Evolutionary conservation across 2,329 filamentous ascomycete genomes (phyloP).

Genomic region (Tolypocladium inflatum): DNA sequence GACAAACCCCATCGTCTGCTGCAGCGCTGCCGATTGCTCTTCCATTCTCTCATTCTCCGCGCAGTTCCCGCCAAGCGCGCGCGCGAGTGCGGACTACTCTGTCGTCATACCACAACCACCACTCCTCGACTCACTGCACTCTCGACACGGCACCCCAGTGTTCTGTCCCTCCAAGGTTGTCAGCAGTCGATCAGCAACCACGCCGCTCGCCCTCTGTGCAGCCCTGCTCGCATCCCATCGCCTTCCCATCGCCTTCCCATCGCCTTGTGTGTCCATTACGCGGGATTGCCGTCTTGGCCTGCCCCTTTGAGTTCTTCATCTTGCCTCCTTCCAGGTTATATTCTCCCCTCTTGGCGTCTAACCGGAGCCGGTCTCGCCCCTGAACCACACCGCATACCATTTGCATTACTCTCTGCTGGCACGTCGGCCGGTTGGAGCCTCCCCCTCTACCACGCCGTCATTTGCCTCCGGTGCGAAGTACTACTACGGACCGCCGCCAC

Average conservation of each 20-base stretch:
- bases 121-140: neutral
- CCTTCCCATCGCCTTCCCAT: no score
- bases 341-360: neutral
- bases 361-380: neutral
- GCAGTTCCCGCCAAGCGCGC: neutral
- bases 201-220: no score
- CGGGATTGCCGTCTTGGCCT: neutral
- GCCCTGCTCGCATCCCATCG: neutral
- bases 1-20: neutral
- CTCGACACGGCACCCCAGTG: neutral
- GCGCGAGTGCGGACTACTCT: neutral
- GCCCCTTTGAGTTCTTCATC: neutral
- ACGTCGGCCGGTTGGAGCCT: neutral
- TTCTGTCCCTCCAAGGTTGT: neutral
- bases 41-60: neutral
- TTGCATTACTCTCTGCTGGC: neutral
- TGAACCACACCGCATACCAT: neutral
- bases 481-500: neutral
- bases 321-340: neutral
- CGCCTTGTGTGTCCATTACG: neutral
- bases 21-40: neutral
- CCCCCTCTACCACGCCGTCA: neutral
- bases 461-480: neutral
- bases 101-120: neutral
- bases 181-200: neutral